Percentiles rank a stretch among this genome's conserved stretches.
These are phyloP conservation scores for Amoeboradix gromovi DNA, from an alignment of 371 early-diverging fungal species.

Conservation along the genomic window DNA sequence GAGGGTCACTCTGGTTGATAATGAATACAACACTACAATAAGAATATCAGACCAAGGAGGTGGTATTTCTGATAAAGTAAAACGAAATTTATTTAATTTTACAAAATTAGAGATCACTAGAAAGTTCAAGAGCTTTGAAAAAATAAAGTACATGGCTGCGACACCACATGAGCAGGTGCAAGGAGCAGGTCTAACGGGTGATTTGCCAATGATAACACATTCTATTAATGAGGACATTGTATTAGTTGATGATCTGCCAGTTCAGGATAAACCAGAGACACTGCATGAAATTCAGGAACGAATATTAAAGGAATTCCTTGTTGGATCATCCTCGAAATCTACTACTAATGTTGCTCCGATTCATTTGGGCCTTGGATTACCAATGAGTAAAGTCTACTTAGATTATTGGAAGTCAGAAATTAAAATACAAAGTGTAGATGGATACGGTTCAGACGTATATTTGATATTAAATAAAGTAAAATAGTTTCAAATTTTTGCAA, in stretches of 20 bases:
- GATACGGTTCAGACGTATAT: conserved; percentile 64
- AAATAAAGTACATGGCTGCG: background rate
- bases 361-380: conserved; percentile 51
- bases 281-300: conserved; percentile 1
- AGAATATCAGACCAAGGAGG: background rate
- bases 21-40: background rate
- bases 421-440: conserved; percentile 36
- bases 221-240: background rate
- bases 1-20: conserved; percentile 11
- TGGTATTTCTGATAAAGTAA: background rate
- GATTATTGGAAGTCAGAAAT: conserved; percentile 54
- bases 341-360: conserved; percentile 1
- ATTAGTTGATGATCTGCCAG: conserved; percentile 7
- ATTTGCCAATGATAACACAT: background rate
- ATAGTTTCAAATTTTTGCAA: background rate
- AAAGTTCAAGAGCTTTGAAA: background rate
- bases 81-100: conserved; percentile 1
- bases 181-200: conserved; percentile 2
- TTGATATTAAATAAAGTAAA: background rate
- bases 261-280: conserved; percentile 23
- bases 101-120: background rate
- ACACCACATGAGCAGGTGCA: background rate
- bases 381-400: conserved; percentile 51
- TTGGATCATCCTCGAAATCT: background rate
- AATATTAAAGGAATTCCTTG: background rate